Percentiles rank a stretch among this genome's conserved stretches.
Evolutionary conservation across 768 basidiomycete genomes (phyloP).

Genomic region (Boletus tomentosulus): DNA sequence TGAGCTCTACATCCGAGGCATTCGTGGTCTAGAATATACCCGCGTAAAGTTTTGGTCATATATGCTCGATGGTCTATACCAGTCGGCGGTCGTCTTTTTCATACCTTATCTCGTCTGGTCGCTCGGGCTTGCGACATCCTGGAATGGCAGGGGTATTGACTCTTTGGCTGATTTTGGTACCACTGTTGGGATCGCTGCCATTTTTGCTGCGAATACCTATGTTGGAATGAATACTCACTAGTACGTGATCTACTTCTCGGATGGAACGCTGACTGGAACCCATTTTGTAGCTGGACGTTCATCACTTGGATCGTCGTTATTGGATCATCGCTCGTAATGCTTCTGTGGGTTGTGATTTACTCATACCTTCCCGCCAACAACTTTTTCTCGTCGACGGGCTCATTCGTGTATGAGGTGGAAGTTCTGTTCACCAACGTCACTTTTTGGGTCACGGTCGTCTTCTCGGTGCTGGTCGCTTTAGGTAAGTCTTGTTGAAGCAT

Average conservation of each 20-base stretch:
- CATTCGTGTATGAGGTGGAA: conserved; percentile 69
- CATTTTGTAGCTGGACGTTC: conserved; percentile 62
- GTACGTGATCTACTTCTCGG: conserved; percentile 46
- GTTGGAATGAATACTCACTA: conserved; percentile 89
- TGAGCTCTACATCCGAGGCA: conserved; percentile 93
- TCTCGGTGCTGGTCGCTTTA: conserved; percentile 68
- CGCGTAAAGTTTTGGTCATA: conserved; percentile 90
- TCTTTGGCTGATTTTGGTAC: conserved; percentile 88
- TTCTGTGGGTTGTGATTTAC: conserved; percentile 86
- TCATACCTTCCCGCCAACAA: conserved; percentile 70
- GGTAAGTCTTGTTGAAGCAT: conserved; percentile 40
- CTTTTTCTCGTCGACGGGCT: conserved; percentile 68
- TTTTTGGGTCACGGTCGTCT: conserved; percentile 79
- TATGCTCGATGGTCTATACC: conserved; percentile 93
- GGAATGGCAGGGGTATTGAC: conserved; percentile 77
- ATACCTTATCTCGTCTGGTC: conserved; percentile 77
- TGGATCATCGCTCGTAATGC: conserved; percentile 77
- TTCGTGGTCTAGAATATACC: conserved; percentile 91
- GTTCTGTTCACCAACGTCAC: conserved; percentile 73
- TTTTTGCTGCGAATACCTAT: conserved; percentile 83
- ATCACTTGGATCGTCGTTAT: conserved; percentile 81
- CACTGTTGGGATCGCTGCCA: conserved; percentile 82
- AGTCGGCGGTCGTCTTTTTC: conserved; percentile 83
- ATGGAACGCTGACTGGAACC: conserved; percentile 1
- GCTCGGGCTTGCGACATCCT: conserved; percentile 59